Conservation (phyloP, 805 yeast genomes). For the Cyberlindnera samutprakarnensis region DNA sequence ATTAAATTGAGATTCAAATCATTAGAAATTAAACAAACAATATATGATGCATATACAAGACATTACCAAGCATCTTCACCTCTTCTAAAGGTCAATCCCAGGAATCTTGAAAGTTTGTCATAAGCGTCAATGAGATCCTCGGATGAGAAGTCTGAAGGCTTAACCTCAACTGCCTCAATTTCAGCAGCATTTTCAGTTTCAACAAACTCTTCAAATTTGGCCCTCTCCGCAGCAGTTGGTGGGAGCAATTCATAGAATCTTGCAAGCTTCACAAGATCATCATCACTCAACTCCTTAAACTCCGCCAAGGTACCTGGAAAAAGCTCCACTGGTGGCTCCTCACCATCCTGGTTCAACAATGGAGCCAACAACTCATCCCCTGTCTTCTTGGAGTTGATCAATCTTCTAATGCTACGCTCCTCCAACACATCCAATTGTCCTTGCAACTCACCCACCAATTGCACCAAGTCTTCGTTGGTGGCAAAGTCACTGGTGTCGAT, state of each 20-base stretch:
- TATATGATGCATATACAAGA: not conserved
- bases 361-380: constrained; percentile 49
- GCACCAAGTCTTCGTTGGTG: constrained; percentile 78
- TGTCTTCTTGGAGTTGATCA: constrained; percentile 49
- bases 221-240: constrained; percentile 49
- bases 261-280: constrained; percentile 44
- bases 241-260: constrained; percentile 73
- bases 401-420: constrained; percentile 66
- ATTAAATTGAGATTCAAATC: no score
- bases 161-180: constrained; percentile 15
- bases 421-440: constrained; percentile 77
- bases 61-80: constrained; percentile 42
- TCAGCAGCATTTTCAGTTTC: constrained; percentile 37
- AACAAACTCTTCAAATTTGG: constrained; percentile 40
- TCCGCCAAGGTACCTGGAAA: constrained; percentile 57
- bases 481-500: constrained; percentile 51
- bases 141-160: constrained; percentile 27
- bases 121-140: constrained; percentile 47
- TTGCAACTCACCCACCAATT: constrained; percentile 83
- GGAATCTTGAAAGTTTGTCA: constrained; percentile 58
- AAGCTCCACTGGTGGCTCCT: constrained; percentile 40
- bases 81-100: constrained; percentile 56
- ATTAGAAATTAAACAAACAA: not conserved
- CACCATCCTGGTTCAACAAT: constrained; percentile 75
- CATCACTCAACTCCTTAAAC: constrained; percentile 39